phyloP scores from a whole-genome alignment of 169 alveolate species.

The Babesia divergens region DNA sequence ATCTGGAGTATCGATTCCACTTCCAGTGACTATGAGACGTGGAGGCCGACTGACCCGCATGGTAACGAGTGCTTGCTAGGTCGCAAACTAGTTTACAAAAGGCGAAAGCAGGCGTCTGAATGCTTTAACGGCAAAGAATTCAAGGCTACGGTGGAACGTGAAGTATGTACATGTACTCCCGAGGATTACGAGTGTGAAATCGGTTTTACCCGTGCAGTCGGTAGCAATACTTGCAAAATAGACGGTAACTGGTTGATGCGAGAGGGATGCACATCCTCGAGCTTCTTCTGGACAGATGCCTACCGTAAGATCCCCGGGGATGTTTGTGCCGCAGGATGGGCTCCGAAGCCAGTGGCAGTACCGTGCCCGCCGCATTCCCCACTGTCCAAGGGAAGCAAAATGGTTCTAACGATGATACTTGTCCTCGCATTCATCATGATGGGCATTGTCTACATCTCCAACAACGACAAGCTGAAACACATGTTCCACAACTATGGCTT shows the following conservation, averaged over 20 bases:
- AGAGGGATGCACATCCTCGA: slow-evolving; percentile 76
- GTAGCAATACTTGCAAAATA: slow-evolving; percentile 80
- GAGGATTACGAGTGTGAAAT: slow-evolving; percentile 97
- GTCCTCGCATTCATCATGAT: slow-evolving; percentile 45
- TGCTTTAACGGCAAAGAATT: slow-evolving; percentile 96
- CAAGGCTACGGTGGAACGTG: slow-evolving; percentile 85
- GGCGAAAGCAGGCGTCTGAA: slow-evolving; percentile 92
- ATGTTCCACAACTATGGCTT: slow-evolving; percentile 68
- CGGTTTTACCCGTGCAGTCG: slow-evolving; percentile 87
- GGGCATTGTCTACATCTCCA: slow-evolving; percentile 52
- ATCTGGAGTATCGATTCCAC: slow-evolving; percentile 90
- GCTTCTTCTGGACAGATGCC: slow-evolving; percentile 79
- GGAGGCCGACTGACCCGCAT: slow-evolving; percentile 86
- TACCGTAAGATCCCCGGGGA: slow-evolving; percentile 97
- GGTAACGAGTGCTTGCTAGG: slow-evolving; percentile 90
- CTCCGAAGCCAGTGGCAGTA: slow-evolving; percentile 85
- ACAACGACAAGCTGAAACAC: slow-evolving; percentile 44
- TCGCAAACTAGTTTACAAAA: slow-evolving; percentile 87
- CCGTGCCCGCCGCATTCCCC: slow-evolving; percentile 90
- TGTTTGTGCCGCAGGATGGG: slow-evolving; percentile 94
- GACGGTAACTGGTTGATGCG: slow-evolving; percentile 68
- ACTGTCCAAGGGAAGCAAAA: slow-evolving; percentile 68
- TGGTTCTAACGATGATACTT: slow-evolving; percentile 40
- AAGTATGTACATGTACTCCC: slow-evolving; percentile 92
- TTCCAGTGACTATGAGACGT: slow-evolving; percentile 94